phyloP scores from a whole-genome alignment of 495 filamentous ascomycete genomes.

The Parachaetomium inaequale region DNA sequence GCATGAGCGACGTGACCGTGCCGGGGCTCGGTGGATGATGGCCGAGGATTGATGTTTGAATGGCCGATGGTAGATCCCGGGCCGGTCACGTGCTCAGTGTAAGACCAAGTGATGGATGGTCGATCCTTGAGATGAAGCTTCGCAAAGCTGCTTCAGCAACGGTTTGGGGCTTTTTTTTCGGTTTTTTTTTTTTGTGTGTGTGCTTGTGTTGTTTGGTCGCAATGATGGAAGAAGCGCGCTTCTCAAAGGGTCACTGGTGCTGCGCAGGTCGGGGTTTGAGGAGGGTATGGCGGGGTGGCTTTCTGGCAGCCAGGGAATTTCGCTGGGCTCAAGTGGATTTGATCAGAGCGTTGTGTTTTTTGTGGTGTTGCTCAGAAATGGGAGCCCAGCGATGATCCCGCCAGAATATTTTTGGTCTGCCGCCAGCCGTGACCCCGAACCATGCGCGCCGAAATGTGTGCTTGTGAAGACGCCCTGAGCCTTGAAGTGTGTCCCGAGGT shows the following conservation, averaged over 20 bases:
- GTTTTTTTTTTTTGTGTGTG: not conserved
- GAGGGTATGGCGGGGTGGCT: not conserved
- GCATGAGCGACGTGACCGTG: constrained; percentile 15
- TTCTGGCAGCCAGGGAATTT: not conserved
- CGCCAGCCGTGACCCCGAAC: not conserved
- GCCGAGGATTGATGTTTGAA: constrained; percentile 1
- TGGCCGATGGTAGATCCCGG: not conserved
- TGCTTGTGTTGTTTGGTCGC: not conserved
- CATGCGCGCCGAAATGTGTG: not conserved
- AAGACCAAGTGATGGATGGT: too few relatives aligned
- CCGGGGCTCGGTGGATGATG: constrained; percentile 8
- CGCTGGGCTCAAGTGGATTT: constrained; percentile 2
- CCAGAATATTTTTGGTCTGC: not conserved
- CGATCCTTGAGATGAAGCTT: not conserved
- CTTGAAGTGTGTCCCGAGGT: not conserved
- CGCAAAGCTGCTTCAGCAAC: not conserved
- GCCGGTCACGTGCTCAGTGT: constrained; percentile 25
- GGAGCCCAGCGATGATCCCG: not conserved
- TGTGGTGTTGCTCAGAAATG: not conserved
- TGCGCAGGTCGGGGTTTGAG: constrained; percentile 6
- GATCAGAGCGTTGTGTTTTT: not conserved
- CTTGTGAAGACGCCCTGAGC: not conserved
- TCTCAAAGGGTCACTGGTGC: not conserved
- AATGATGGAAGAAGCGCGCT: not conserved
- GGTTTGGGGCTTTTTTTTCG: not conserved